Percentiles rank a stretch among this genome's conserved stretches.
Conservation (phyloP, 179 eudicot genomes). For the Heliamphora pulchella region DNA sequence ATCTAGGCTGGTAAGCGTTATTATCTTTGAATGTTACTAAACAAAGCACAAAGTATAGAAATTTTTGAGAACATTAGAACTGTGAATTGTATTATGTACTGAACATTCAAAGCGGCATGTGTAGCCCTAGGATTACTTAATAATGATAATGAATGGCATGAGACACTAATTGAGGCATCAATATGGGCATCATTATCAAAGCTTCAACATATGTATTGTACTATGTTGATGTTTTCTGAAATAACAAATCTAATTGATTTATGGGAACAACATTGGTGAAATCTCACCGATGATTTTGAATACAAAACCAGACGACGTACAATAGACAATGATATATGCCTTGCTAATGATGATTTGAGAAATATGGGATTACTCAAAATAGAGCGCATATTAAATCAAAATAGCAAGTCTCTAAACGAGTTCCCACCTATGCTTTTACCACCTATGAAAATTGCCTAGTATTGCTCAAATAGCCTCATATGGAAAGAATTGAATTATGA, state of each 20-base stretch:
- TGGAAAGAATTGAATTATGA: neutral
- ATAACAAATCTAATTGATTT: neutral
- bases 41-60: neutral
- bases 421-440: no score
- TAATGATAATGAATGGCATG: slow-evolving; percentile 7
- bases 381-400: no score
- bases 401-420: no score
- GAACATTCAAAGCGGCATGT: neutral
- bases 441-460: no score
- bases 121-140: neutral
- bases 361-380: no score
- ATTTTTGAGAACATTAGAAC: neutral
- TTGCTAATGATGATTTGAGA: neutral
- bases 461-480: no score
- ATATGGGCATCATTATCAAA: neutral
- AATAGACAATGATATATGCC: neutral
- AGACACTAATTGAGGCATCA: neutral
- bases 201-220: neutral
- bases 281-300: neutral
- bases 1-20: neutral
- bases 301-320: neutral
- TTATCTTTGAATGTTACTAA: neutral
- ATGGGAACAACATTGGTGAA: neutral
- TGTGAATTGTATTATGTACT: neutral
- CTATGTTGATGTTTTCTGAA: neutral